These are phyloP conservation scores for Tillandsia fasciculata DNA, from an alignment of 176 grass and related monocot species.

Conservation along the genomic window DNA sequence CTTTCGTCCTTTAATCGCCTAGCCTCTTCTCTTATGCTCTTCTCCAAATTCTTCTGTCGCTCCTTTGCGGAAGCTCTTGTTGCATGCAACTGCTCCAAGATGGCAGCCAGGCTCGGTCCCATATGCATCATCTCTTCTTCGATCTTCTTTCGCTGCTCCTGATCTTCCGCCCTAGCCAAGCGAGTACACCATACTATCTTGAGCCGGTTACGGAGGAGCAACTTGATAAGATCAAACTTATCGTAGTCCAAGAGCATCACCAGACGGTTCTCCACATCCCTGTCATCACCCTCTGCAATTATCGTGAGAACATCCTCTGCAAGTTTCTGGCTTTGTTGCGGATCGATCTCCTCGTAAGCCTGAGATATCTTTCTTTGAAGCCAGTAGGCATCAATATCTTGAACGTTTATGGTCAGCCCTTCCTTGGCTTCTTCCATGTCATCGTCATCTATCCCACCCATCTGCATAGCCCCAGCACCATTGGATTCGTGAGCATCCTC, in stretches of 20 bases:
- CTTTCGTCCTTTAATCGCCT: constrained; percentile 71
- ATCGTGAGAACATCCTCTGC: constrained; percentile 85
- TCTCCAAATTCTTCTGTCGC: constrained; percentile 84
- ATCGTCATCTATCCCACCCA: constrained; percentile 71
- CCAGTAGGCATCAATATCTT: constrained; percentile 99
- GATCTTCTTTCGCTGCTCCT: constrained; percentile 69
- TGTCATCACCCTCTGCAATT: constrained; percentile 70
- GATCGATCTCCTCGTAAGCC: constrained; percentile 76
- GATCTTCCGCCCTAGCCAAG: constrained; percentile 75
- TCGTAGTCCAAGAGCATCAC: constrained; percentile 85
- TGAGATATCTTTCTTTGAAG: constrained; percentile 91
- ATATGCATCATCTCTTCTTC: constrained; percentile 74
- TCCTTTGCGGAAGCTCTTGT: constrained; percentile 93
- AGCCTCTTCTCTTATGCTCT: constrained; percentile 83
- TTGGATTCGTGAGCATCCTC: constrained; percentile 42
- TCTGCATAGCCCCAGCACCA: constrained; percentile 66
- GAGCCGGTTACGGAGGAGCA: constrained; percentile 67
- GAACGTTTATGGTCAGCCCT: constrained; percentile 62
- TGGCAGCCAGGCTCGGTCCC: constrained; percentile 38
- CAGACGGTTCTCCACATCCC: constrained; percentile 74
- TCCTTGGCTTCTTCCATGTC: constrained; percentile 59
- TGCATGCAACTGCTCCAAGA: constrained; percentile 90
- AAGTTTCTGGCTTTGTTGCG: constrained; percentile 75
- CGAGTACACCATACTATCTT: constrained; percentile 99
- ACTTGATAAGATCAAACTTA: constrained; percentile 89